phyloP scores from a whole-genome alignment of 306 rosid species.

The Albizia julibrissin region DNA sequence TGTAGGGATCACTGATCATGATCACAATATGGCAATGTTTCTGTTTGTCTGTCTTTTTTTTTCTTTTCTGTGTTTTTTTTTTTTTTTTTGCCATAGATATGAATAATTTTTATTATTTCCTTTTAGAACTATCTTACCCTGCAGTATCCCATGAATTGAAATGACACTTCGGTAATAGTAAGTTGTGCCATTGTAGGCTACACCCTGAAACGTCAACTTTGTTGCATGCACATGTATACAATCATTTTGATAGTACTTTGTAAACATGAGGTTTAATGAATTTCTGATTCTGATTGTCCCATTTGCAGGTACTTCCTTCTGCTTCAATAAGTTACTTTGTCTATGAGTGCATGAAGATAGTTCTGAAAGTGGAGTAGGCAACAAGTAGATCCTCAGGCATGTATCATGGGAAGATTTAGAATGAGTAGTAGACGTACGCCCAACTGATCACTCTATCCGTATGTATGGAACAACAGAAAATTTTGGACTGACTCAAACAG shows the following conservation, averaged over 20 bases:
- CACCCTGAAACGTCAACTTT: conserved; percentile 6
- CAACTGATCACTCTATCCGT: not conserved
- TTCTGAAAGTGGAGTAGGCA: conserved; percentile 84
- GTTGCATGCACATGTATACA: conserved; percentile 17
- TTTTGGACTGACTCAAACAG: conserved; percentile 30
- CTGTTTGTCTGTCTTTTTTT: not conserved
- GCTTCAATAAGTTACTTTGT: conserved; percentile 93
- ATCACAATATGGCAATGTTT: conserved; percentile 26
- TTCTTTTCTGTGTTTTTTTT: not conserved
- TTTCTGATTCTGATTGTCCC: conserved; percentile 14
- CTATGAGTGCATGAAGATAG: conserved; percentile 95
- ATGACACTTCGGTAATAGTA: not conserved
- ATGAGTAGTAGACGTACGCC: conserved; percentile 8
- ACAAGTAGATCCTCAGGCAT: conserved; percentile 30
- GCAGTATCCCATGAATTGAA: not conserved
- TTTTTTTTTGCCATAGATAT: not conserved
- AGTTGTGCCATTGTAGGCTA: not conserved
- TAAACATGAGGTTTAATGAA: not conserved
- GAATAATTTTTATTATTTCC: not conserved
- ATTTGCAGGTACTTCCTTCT: conserved; percentile 90
- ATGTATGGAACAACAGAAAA: not conserved
- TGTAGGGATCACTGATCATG: conserved; percentile 20
- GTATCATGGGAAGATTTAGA: conserved; percentile 33
- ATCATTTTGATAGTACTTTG: conserved; percentile 13
- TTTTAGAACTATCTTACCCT: conserved; percentile 18